Evolutionary conservation across 441 rosid species (phyloP), one percentile per base, ranked within the genome.

Genomic region (Erodium trifolium): DNA sequence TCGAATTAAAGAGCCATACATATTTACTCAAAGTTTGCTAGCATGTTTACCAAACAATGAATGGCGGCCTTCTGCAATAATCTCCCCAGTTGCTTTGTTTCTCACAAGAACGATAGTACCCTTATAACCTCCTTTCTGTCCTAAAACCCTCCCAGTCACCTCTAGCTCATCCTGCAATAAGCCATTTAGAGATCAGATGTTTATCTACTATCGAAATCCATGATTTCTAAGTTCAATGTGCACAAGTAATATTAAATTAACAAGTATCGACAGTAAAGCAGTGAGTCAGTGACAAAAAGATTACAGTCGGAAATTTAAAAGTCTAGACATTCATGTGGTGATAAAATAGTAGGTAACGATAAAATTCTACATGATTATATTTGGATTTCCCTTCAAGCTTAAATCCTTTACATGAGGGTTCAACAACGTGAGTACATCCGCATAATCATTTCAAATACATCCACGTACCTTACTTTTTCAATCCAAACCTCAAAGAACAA

Each of bases 1-100:
- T 47, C 53, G 12, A 47, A 47, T 47, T 47, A 14, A 47, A 4
- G 53, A 11, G 53, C 14, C 53, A 47, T 47, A 47, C 53, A 64
- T 41, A 67, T 9, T 34, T 31, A 35, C 66, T 82, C 83, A 90
- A 76, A 92, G 83, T 77, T 88, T 88, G 84, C 94, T 93, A 72
- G 70, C 47, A 71, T 75, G 85, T 76, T 72, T 80, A 39, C 87
- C 86, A 67, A 89, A 91, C 86, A 88, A 59, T 2, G 98, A 93
- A 83, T 93, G 98, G 10, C 93, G 88, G 65, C 96, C 97, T 85
- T 90, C 96, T 0, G 98, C 98, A 60, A 93, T 81, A 63, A 86
- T 59, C 80, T 89, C 94, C 13, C 96, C 94, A 0, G 89, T 89
- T 41, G 65, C 75, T 74, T 86, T 86, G 80, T 86, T 93, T 75